Conservation (phyloP, 208 protist genomes). For the Crithidia sp. region DNA sequence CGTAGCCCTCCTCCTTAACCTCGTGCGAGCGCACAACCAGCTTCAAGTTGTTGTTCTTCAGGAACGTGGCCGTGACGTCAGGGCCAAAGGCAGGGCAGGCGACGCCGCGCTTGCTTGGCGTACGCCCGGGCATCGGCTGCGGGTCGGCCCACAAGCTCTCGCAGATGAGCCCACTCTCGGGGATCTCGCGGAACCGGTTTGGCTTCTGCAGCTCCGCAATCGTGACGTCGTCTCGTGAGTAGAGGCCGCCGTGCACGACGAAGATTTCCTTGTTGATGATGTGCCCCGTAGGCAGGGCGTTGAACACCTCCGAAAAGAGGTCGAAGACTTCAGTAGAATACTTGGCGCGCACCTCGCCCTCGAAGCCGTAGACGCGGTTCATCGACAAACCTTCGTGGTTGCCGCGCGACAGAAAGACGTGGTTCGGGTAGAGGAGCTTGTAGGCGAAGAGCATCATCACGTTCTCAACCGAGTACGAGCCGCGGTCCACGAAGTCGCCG, state of each 20-base stretch:
- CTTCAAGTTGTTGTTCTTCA: constrained; percentile 94
- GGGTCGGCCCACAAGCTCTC: constrained; percentile 98
- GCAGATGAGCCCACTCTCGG: constrained; percentile 95
- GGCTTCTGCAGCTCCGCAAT: constrained; percentile 96
- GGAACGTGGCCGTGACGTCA: constrained; percentile 96
- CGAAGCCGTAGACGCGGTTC: constrained; percentile 99
- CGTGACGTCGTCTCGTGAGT: constrained; percentile 95
- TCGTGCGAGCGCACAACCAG: constrained; percentile 97
- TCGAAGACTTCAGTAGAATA: constrained; percentile 92
- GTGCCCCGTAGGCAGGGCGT: constrained; percentile 93
- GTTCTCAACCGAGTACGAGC: constrained; percentile 97
- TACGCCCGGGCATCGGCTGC: constrained; percentile 90
- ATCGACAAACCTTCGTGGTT: constrained; percentile 97
- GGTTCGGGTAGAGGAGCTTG: constrained; percentile 96
- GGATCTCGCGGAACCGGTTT: constrained; percentile 95
- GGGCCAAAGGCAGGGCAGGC: constrained; percentile 96
- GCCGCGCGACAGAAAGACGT: constrained; percentile 95
- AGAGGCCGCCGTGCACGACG: constrained; percentile 97
- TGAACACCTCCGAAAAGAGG: constrained; percentile 97
- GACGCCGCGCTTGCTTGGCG: constrained; percentile 96
- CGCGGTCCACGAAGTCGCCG: constrained; percentile 97
- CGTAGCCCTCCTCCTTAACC: constrained; percentile 97
- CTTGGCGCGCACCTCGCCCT: constrained; percentile 97
- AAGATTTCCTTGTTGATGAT: constrained; percentile 95
- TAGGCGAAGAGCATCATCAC: constrained; percentile 96